A percentile compares a stretch with the other conserved stretches of the same genome.
These are phyloP conservation scores for Phytophthora sp. DNA, from an alignment of 352 stramenopile genomes.

Conservation along the genomic window DNA sequence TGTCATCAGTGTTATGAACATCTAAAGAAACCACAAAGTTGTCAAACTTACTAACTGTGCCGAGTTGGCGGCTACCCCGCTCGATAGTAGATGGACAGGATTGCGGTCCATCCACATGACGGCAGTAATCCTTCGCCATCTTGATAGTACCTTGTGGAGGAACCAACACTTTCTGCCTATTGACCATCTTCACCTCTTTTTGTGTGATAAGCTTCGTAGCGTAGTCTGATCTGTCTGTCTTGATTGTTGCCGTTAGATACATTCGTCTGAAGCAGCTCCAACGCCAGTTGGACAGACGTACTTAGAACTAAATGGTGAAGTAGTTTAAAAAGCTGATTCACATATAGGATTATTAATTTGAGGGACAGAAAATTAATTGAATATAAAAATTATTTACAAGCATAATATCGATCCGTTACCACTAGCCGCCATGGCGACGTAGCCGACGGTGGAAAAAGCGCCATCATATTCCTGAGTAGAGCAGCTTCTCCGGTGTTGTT, in stretches of 20 bases:
- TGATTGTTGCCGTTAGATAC: neutral
- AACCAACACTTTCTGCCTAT: neutral
- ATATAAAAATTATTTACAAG: too few relatives aligned
- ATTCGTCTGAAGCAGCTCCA: slow-evolving; percentile 1
- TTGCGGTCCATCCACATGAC: slow-evolving; percentile 18
- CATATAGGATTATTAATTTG: too few relatives aligned
- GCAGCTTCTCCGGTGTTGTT: neutral
- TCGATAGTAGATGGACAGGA: slow-evolving; percentile 4
- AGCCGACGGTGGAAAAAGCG: neutral
- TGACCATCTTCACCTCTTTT: neutral
- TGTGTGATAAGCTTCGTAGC: neutral
- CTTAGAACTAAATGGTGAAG: too few relatives aligned
- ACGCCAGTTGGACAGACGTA: neutral
- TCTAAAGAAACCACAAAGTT: neutral
- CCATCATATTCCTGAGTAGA: slow-evolving; percentile 9
- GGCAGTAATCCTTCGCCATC: neutral
- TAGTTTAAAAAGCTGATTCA: too few relatives aligned
- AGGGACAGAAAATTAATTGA: too few relatives aligned
- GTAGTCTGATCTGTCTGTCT: neutral
- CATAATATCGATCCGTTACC: neutral
- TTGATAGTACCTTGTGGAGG: slow-evolving; percentile 6
- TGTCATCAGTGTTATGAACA: neutral
- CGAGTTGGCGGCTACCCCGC: neutral
- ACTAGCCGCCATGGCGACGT: neutral
- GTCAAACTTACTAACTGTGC: slow-evolving; percentile 14